Base-by-base conservation (phyloP, 148 eudicot species). In the Fallopia convolvulus region DNA sequence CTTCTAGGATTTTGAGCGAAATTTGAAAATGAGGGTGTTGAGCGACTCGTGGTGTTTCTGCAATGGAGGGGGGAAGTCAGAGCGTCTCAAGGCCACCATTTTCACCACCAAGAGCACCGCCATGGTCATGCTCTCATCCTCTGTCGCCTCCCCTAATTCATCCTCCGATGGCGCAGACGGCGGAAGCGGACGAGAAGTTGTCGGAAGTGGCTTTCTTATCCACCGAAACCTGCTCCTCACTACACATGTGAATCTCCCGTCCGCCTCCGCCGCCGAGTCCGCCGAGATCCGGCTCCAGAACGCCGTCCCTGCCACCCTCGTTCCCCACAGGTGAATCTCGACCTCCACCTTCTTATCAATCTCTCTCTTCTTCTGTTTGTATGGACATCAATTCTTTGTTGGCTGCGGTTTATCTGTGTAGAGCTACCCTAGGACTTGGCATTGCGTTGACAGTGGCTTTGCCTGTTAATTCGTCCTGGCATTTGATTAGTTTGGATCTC, bases 21-120 rank as follows among this genome's bases (percentile, higher is more conserved):
- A 6, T 73, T 73, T 73, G 23, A 21, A 44, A 46, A 89, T 89
- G 99, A 78, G 97, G 83, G 90, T 88, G 14, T 79, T 91, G 78
- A 80, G 83, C 18, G 94, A 95, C 60, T 92, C 97, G 0, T 95
- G 96, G 99, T 95, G 97, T 74, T 95, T 92, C 79, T 95, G 99
- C 87, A 94, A 86, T 80, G 97, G 97, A 15, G 97, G 94, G 36
- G 97, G 97, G 9, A 95, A 91, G 82, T 91, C 97, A 10, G 97
- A 91, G 86, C 87, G 88, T 20, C 88, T 87, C 55, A 92, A 95
- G 82, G 96, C 85, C 20, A 68, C 87, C 60, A 89, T 95, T 61
- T 92, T 86, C 77, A 76, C 91, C 66, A 81, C 87, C 21, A 94
- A 91, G 82, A 86, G 88, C 48, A 60, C 89, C 18, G 88, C 96